Evolutionary conservation across 257 asterid genomes (phyloP).

Genomic region (Fraxinus quadrangulata): DNA sequence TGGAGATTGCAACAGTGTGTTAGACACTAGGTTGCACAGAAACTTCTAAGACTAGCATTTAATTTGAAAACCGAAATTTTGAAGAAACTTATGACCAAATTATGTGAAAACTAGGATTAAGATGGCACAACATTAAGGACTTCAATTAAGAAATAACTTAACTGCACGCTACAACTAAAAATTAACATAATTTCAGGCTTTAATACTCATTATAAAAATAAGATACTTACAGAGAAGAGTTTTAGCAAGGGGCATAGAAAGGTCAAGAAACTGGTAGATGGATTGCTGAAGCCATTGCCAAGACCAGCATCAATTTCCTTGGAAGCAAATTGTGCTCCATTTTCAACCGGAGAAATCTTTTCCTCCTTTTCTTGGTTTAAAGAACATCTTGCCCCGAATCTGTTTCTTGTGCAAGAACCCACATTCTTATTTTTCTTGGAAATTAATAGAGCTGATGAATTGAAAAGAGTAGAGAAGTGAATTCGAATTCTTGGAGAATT

Average conservation of each 20-base stretch:
- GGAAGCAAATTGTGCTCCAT: slow-evolving; percentile 20
- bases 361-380: slow-evolving; percentile 35
- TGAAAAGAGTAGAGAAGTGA: slow-evolving; percentile 21
- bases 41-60: too few species aligned
- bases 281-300: slow-evolving; percentile 32
- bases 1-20: not conserved
- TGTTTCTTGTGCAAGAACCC: slow-evolving; percentile 29
- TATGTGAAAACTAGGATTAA: not conserved
- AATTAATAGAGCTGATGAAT: slow-evolving; percentile 9
- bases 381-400: slow-evolving; percentile 27
- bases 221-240: slow-evolving; percentile 63
- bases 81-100: too few species aligned
- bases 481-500: slow-evolving; percentile 21
- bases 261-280: slow-evolving; percentile 66
- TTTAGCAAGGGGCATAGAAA: slow-evolving; percentile 83
- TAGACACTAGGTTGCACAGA: not conserved
- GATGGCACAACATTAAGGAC: not conserved
- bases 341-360: slow-evolving; percentile 30
- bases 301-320: not conserved
- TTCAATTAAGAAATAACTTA: not conserved
- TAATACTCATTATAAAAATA: not conserved
- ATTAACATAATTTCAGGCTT: slow-evolving; percentile 14
- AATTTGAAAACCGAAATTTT: too few species aligned
- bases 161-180: not conserved
- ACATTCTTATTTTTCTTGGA: slow-evolving; percentile 18